Base-by-base conservation (phyloP, 768 basidiomycete species). In the Leccinum variicolor region DNA sequence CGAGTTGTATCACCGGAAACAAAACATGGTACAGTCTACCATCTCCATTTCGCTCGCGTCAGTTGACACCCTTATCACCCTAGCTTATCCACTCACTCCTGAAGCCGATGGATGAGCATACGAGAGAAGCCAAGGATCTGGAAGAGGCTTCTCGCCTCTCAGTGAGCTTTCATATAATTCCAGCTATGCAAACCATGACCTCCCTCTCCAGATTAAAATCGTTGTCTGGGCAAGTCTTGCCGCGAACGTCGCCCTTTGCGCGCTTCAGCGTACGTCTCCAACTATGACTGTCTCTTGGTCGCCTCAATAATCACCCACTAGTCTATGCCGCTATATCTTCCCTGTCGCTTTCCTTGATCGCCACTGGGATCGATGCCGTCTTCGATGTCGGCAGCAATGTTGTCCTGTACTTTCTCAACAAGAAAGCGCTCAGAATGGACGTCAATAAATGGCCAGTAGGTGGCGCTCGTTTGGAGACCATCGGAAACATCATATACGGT, bases 291-390 rank as follows among this genome's bases (percentile, higher is more conserved):
- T 29, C n/a, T 23, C 10, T 33, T 14, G 6, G 15, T 14, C 1
- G 2, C 34, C 23, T 51, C 9, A 17, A 39, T 51, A 15, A 57
- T 28, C 53, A 11, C 36, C 19, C 0, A 21, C 48, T 63, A 94
- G 91, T 98, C 65, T 99, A 97, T 69, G 96, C 92, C 14, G 95
- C 97, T 13, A 80, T 92, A 52, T 90, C 90, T 4, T 88, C 92
- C 2, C 62, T 82, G 4, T 96, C 93, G 1, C 76, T 98, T 5
- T 92, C 94, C 5, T 77, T 98, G 50, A 81, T 98, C 58, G 93
- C 94, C 11, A 96, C 94, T 2, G 89, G 82, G 13, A 89, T 95
- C 66, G 96, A 98, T 69, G 86, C 94, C 15, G 76, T 89, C 15
- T 92, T 87, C 66, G 92, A 94, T 68, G 79, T 90, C 61, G 87